Evolutionary conservation across 345 rosid species (phyloP).

Genomic region (Noccaea caerulescens): DNA sequence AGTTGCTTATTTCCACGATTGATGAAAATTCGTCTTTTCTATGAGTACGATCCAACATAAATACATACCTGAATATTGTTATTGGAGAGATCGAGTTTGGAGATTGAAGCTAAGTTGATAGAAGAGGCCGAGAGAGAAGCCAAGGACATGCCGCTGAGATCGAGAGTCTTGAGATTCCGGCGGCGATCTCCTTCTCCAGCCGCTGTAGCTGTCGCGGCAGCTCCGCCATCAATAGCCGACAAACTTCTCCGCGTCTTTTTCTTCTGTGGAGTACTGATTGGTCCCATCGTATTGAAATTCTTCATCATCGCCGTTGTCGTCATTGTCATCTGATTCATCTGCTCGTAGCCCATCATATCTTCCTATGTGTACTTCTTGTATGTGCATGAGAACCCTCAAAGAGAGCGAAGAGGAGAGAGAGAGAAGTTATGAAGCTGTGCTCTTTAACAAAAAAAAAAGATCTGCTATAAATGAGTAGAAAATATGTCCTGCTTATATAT

Average conservation of each 20-base stretch:
- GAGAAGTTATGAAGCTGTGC: conserved; percentile 7
- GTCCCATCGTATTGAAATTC: conserved; percentile 24
- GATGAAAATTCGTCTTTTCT: not conserved
- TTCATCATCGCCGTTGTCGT: conserved; percentile 38
- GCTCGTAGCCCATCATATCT: conserved; percentile 45
- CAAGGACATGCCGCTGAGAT: conserved; percentile 72
- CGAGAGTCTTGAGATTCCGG: conserved; percentile 51
- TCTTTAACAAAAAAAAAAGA: not conserved
- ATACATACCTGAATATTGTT: conserved; percentile 77
- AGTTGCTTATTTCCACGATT: not conserved
- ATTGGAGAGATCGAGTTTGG: conserved; percentile 78
- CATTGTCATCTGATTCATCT: conserved; percentile 49
- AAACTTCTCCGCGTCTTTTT: conserved; percentile 31
- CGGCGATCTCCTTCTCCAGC: conserved; percentile 41
- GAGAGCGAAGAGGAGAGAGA: not conserved
- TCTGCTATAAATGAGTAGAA: conserved; percentile 28
- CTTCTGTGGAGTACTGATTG: conserved; percentile 29
- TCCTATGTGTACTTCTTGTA: conserved; percentile 22
- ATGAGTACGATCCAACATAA: not conserved
- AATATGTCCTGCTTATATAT: conserved; percentile 26
- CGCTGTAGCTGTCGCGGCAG: not conserved
- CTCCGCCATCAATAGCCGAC: conserved; percentile 33
- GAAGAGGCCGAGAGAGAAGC: conserved; percentile 64
- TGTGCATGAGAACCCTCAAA: conserved; percentile 29
- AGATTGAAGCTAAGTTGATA: conserved; percentile 60